phyloP scores from a whole-genome alignment of 768 basidiomycete genomes.

The Tricholoma terreum region DNA sequence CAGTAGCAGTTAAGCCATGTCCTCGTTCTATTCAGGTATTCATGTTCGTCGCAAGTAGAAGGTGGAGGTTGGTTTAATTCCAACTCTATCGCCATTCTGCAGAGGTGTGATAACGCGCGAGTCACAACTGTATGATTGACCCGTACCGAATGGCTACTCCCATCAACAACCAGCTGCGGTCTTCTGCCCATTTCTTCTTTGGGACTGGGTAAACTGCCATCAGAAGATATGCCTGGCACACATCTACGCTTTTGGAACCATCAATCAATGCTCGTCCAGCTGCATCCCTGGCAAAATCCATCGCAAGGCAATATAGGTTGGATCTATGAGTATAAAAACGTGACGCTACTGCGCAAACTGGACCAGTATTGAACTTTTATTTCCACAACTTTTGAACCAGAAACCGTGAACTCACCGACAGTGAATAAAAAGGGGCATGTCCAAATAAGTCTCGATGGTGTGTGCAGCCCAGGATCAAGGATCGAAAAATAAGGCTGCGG shows the following conservation, averaged over 20 bases:
- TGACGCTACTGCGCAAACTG: slow-evolving; percentile 70
- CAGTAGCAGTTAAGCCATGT: slow-evolving; percentile 78
- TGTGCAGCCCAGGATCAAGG: slow-evolving; percentile 55
- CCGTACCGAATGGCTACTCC: slow-evolving; percentile 64
- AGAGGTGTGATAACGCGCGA: background rate
- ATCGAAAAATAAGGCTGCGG: slow-evolving; percentile 54
- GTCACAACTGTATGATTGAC: background rate
- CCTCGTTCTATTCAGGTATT: slow-evolving; percentile 66
- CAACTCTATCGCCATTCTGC: slow-evolving; percentile 69
- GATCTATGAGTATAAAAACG: slow-evolving; percentile 58
- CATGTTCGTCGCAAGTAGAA: slow-evolving; percentile 50
- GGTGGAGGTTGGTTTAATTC: slow-evolving; percentile 58
- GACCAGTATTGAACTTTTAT: slow-evolving; percentile 1
- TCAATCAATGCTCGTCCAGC: slow-evolving; percentile 60
- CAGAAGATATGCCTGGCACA: slow-evolving; percentile 74
- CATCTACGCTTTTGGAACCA: slow-evolving; percentile 66
- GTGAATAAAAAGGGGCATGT: slow-evolving; percentile 59
- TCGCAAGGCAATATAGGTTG: slow-evolving; percentile 52
- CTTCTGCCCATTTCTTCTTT: slow-evolving; percentile 65
- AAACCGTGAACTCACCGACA: slow-evolving; percentile 42
- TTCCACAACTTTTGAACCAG: background rate
- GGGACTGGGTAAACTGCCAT: slow-evolving; percentile 62
- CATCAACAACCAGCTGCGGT: slow-evolving; percentile 69
- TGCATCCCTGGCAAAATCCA: slow-evolving; percentile 59
- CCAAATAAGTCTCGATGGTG: slow-evolving; percentile 49